Evolutionary conservation across 1,139 yeast genomes (phyloP).

Genomic region (Taiozyma onychis): DNA sequence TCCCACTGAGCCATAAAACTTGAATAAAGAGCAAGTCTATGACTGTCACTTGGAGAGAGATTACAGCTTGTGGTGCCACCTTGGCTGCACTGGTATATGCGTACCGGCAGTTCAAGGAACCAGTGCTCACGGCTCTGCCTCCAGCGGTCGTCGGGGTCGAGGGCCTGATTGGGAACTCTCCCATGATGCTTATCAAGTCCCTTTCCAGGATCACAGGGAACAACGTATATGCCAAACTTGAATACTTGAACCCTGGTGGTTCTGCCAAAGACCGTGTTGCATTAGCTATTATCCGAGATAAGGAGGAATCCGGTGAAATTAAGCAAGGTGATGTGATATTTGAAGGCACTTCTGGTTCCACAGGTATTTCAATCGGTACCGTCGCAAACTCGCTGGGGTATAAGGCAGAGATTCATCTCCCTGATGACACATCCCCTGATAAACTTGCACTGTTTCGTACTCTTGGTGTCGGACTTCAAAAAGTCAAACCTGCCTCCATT

Average conservation of each 20-base stretch:
- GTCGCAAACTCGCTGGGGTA: constrained; percentile 86
- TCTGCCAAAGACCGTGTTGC: constrained; percentile 96
- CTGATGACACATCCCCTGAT: constrained; percentile 88
- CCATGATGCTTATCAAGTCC: constrained; percentile 71
- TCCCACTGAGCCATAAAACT: background rate
- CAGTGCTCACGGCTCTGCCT: constrained; percentile 13
- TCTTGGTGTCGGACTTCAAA: constrained; percentile 81
- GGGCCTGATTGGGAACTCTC: constrained; percentile 84
- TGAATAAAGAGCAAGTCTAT: background rate
- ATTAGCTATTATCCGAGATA: constrained; percentile 66
- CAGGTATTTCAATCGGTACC: constrained; percentile 91
- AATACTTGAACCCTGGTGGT: constrained; percentile 87
- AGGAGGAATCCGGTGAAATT: constrained; percentile 55
- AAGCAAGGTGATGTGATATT: constrained; percentile 47
- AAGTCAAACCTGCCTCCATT: constrained; percentile 91
- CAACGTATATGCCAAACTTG: constrained; percentile 81
- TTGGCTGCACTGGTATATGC: constrained; percentile 11
- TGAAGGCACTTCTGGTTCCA: constrained; percentile 95
- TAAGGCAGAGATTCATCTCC: constrained; percentile 86
- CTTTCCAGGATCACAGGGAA: constrained; percentile 75
- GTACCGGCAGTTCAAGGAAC: constrained; percentile 3
- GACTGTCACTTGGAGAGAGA: constrained; percentile 20
- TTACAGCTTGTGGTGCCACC: constrained; percentile 18
- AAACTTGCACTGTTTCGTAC: constrained; percentile 65
- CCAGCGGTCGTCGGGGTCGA: constrained; percentile 39